Percentiles rank a stretch among this genome's conserved stretches.
Evolutionary conservation across 441 rosid species (phyloP).

Genomic region (Croton laevigatus): DNA sequence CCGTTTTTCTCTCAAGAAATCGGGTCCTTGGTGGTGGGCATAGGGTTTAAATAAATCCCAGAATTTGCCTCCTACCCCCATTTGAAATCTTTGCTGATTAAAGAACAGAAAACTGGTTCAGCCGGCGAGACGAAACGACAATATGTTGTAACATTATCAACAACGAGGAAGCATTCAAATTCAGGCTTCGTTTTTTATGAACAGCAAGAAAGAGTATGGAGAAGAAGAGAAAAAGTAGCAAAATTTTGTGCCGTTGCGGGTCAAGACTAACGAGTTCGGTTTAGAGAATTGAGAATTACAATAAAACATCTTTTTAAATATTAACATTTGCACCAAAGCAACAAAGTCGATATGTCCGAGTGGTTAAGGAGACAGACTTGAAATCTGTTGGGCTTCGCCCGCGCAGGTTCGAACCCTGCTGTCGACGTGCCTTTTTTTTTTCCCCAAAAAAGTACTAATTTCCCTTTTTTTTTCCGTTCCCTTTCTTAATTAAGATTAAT

Average conservation of each 20-base stretch:
- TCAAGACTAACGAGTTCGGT: too few species aligned
- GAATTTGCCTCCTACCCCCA: constrained; percentile 88
- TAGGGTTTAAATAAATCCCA: constrained; percentile 82
- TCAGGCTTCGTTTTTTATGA: background rate
- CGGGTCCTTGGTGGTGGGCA: constrained; percentile 47
- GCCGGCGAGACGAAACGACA: background rate
- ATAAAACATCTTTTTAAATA: too few species aligned
- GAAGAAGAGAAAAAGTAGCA: background rate
- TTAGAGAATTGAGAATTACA: too few species aligned
- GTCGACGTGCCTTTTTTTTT: constrained; percentile 87
- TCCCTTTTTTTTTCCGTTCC: background rate
- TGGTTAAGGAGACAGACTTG: constrained; percentile 97
- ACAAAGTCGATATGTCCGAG: constrained; percentile 97
- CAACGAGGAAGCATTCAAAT: too few species aligned
- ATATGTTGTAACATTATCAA: background rate
- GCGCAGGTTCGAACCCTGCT: constrained; percentile 99
- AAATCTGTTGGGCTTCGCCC: constrained; percentile 98
- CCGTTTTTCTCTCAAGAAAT: constrained; percentile 62
- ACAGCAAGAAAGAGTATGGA: background rate
- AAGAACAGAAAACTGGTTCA: background rate
- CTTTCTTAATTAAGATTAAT: too few species aligned
- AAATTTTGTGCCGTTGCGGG: background rate
- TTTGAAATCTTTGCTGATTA: constrained; percentile 6
- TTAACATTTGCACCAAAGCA: too few species aligned
- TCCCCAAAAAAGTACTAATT: constrained; percentile 40